Base-by-base conservation (phyloP, 2,329 filamentous ascomycete species). In the Botrytis galanthina region DNA sequence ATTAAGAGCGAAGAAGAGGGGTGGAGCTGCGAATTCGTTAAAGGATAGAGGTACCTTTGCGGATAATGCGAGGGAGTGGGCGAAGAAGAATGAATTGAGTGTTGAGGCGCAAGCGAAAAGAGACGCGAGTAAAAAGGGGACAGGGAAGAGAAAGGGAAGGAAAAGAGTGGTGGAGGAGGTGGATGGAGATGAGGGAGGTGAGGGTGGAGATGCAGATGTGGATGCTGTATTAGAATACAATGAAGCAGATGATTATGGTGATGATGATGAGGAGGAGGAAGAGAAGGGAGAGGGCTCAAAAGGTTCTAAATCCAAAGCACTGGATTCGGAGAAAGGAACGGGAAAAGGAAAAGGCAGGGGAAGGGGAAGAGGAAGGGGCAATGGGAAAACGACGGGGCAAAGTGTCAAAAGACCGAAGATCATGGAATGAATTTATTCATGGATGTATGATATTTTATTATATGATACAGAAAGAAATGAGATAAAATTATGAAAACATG, bases 1-100 rank as follows among this genome's bases (percentile, higher is more conserved):
- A 80, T 84, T 97, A 72, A 88, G 89, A 75, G 85, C 87, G 42
- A 87, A 88, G 75, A 81, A 79, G 69, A 75, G 72, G 6, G 54
- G 46, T 7, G 54, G 44, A 0, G n/a, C n/a, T 8, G n/a, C 51
- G 4, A 60, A 42, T 51, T 42, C 57, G 37, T 61, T n/a, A 62
- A 71, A 3, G 73, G 67, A 35, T 70, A 62, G 44, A 26, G 70
- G 60, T 2, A 81, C 80, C 1, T 80, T 80, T 75, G 79, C 75
- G 1, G 80, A 82, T 70, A 73, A 79, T 60, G 80, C 79, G n/a
- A 75, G 67, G 57, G 77, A 79, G 69, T 81, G 80, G 79, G 80
- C 76, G 29, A 78, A 76, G 74, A 80, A 78, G 71, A 79, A 80
- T 73, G 80, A 81, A 70, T 70, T 79, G 35, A 78, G 79, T 60